Evolutionary conservation across 768 basidiomycete species (phyloP).

Genomic region (Collybiopsis confluens): DNA sequence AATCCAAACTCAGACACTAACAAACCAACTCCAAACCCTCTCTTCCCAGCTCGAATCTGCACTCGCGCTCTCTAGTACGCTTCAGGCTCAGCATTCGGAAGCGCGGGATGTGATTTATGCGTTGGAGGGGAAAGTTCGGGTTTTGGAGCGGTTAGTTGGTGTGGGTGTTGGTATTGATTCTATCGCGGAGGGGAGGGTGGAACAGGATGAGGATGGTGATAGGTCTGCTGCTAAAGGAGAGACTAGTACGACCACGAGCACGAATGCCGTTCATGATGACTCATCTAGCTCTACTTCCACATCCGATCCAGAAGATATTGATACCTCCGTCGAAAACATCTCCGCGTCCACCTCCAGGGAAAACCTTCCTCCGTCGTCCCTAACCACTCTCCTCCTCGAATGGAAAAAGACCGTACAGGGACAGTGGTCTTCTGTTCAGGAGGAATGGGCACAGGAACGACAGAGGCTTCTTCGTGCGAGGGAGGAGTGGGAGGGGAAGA

Average conservation of each 20-base stretch:
- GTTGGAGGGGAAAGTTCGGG: slow-evolving; percentile 63
- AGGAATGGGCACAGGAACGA: slow-evolving; percentile 81
- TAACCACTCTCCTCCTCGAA: slow-evolving; percentile 52
- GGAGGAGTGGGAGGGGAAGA: slow-evolving; percentile 74
- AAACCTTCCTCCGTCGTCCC: too few relatives aligned
- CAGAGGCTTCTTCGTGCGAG: slow-evolving; percentile 68
- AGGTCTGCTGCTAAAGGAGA: too few relatives aligned
- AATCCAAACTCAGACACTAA: too few relatives aligned
- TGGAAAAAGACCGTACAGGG: slow-evolving; percentile 82
- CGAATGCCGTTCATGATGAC: too few relatives aligned
- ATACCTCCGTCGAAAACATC: too few relatives aligned
- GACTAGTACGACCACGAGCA: too few relatives aligned
- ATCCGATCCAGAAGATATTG: too few relatives aligned
- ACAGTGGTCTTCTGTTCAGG: slow-evolving; percentile 71
- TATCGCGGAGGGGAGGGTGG: not conserved
- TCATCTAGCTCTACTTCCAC: too few relatives aligned
- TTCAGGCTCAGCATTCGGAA: slow-evolving; percentile 74
- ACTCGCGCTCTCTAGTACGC: slow-evolving; percentile 61
- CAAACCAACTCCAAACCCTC: slow-evolving; percentile 56
- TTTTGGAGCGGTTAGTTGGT: slow-evolving; percentile 67
- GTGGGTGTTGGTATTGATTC: too few relatives aligned
- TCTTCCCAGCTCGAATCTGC: slow-evolving; percentile 74
- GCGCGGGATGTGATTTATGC: slow-evolving; percentile 72
- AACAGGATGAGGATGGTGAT: slow-evolving; percentile 33
- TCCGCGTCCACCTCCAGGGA: too few relatives aligned